Evolutionary conservation across 1,284 basidiomycete genomes (phyloP).

Genomic region (Trichosporon sp.): DNA sequence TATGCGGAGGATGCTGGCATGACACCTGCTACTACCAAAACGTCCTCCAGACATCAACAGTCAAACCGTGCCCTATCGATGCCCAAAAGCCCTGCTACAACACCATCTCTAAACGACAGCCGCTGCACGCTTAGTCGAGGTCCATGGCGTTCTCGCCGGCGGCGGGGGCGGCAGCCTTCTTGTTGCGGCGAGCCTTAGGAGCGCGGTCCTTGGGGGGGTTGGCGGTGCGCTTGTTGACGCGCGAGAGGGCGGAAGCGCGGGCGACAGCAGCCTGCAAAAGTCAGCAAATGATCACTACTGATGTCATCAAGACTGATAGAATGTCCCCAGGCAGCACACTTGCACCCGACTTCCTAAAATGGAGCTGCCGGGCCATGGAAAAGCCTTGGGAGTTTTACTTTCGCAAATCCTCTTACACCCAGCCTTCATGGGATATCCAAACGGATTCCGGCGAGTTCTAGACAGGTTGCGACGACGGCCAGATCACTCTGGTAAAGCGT

Average conservation of each 20-base stretch:
- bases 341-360: conserved; percentile 14
- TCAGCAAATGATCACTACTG: conserved; percentile 9
- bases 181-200: conserved; percentile 71
- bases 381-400: conserved; percentile 15
- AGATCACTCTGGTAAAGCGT: too few species aligned
- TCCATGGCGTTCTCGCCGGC: conserved; percentile 50
- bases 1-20: conserved; percentile 16
- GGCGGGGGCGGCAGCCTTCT: conserved; percentile 64
- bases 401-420: conserved; percentile 43
- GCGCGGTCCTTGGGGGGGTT: conserved; percentile 58
- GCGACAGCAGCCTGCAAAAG: conserved; percentile 64
- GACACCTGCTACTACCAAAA: conserved; percentile 14
- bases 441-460: conserved; percentile 39
- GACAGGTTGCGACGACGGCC: conserved; percentile 27
- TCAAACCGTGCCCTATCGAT: background rate
- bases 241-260: conserved; percentile 68
- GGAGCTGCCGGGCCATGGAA: conserved; percentile 18
- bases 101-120: background rate
- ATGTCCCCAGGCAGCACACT: conserved; percentile 15
- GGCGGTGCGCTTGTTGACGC: conserved; percentile 62
- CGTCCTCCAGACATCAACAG: conserved; percentile 8
- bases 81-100: conserved; percentile 5
- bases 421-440: conserved; percentile 30
- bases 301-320: background rate
- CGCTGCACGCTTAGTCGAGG: conserved; percentile 37